Percentiles rank a stretch among this genome's conserved stretches.
Evolutionary conservation across 139 green algal species (phyloP).

Genomic region (Closterium sp.): DNA sequence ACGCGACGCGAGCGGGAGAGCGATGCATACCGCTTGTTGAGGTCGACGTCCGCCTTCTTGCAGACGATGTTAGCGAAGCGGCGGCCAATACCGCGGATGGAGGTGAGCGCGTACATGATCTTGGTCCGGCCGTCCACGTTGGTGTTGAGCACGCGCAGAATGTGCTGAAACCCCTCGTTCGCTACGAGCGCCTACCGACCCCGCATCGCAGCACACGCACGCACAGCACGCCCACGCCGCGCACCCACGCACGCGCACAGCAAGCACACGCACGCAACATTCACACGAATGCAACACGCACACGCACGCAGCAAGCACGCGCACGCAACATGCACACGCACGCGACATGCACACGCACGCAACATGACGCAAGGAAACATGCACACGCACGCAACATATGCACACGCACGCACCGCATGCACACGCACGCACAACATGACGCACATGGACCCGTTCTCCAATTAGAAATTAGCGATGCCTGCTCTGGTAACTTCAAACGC

Average conservation of each 20-base stretch:
- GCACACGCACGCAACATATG: neutral
- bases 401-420: neutral
- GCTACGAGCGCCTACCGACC: constrained; percentile 57
- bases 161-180: constrained; percentile 94
- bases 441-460: neutral
- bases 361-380: neutral
- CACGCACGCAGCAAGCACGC: neutral
- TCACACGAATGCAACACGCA: neutral
- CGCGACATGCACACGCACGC: too few relatives aligned
- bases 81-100: constrained; percentile 93
- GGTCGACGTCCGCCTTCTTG: constrained; percentile 99
- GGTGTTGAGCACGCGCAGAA: constrained; percentile 99
- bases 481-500: neutral
- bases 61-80: constrained; percentile 94
- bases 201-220: neutral
- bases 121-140: constrained; percentile 98
- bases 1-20: neutral
- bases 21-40: constrained; percentile 69
- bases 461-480: neutral
- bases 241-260: neutral
- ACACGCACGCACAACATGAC: neutral
- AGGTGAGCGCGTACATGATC: constrained; percentile 95
- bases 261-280: neutral
- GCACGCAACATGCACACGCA: neutral
- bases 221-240: neutral